Conservation (phyloP, 495 filamentous ascomycete species). For the Schizothecium vesticola region DNA sequence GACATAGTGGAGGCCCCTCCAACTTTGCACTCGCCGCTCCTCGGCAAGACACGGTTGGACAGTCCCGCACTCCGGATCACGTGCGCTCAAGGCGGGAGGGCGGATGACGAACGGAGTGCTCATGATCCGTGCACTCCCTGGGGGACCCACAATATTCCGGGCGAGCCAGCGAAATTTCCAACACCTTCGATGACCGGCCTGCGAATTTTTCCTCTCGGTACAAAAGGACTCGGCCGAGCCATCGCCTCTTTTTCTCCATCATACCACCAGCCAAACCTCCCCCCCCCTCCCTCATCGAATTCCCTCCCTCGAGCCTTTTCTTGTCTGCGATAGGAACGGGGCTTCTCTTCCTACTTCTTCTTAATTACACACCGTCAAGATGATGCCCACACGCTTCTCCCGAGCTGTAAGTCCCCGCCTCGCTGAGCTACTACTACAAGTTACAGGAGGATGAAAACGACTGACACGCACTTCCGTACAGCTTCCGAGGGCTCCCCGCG, state of each 20-base stretch:
- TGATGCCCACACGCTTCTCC: conserved; percentile 60
- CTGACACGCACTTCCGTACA: conserved; percentile 30
- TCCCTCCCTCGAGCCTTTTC: conserved; percentile 32
- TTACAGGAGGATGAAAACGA: background rate
- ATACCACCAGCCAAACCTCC: conserved; percentile 12
- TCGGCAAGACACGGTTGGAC: background rate
- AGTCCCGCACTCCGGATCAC: background rate
- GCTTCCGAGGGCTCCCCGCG: conserved; percentile 56
- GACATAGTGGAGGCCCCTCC: background rate
- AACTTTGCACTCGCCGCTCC: background rate
- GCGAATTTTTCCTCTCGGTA: conserved; percentile 38
- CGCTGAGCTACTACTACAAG: background rate
- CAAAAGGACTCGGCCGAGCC: conserved; percentile 20
- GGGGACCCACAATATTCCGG: conserved; percentile 9
- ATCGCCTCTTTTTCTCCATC: conserved; percentile 16
- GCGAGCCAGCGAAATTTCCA: conserved; percentile 28
- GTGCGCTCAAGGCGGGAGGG: background rate
- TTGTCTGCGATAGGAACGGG: conserved; percentile 23
- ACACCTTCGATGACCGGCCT: conserved; percentile 28
- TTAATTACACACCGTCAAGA: conserved; percentile 45
- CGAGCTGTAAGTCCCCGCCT: conserved; percentile 54
- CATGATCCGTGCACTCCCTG: conserved; percentile 18
- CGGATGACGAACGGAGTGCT: conserved; percentile 1
- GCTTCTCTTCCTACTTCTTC: conserved; percentile 15
- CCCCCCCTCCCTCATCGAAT: conserved; percentile 19